phyloP scores from a whole-genome alignment of 768 basidiomycete species.

The Agaricus blazei region DNA sequence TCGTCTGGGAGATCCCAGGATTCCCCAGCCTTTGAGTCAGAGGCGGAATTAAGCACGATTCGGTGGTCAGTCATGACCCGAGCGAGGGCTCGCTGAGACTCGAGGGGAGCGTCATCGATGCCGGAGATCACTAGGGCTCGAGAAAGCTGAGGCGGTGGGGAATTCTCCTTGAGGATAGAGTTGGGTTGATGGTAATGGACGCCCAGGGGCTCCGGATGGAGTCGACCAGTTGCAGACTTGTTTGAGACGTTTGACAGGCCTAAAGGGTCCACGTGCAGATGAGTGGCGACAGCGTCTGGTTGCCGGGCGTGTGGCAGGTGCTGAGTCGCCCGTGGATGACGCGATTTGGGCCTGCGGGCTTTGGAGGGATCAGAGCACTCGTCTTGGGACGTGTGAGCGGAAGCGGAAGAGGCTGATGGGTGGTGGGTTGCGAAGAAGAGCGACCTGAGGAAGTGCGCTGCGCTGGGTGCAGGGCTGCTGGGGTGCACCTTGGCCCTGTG shows the following conservation, averaged over 20 bases:
- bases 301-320: conserved; percentile 5
- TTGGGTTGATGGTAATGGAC: conserved; percentile 11
- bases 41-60: conserved; percentile 37
- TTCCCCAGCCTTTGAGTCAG: conserved; percentile 22
- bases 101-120: conserved; percentile 53
- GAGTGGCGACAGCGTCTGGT: background rate
- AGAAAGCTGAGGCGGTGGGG: conserved; percentile 39
- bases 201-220: conserved; percentile 8
- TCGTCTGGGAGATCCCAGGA: conserved; percentile 58
- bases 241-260: background rate
- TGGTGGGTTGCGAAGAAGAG: conserved; percentile 21
- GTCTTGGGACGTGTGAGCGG: conserved; percentile 18
- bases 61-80: conserved; percentile 46
- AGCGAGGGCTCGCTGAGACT: conserved; percentile 55
- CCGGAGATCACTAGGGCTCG: conserved; percentile 64
- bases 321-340: conserved; percentile 7
- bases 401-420: conserved; percentile 9
- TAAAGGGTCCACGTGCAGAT: background rate
- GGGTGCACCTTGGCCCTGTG: conserved; percentile 51
- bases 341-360: conserved; percentile 5
- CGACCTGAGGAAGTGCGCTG: conserved; percentile 19
- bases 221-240: conserved; percentile 1
- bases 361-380: conserved; percentile 16
- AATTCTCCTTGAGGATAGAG: conserved; percentile 28
- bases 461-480: conserved; percentile 9